phyloP scores from a whole-genome alignment of 2,329 filamentous ascomycete species.

The Cercospora brassicicola region DNA sequence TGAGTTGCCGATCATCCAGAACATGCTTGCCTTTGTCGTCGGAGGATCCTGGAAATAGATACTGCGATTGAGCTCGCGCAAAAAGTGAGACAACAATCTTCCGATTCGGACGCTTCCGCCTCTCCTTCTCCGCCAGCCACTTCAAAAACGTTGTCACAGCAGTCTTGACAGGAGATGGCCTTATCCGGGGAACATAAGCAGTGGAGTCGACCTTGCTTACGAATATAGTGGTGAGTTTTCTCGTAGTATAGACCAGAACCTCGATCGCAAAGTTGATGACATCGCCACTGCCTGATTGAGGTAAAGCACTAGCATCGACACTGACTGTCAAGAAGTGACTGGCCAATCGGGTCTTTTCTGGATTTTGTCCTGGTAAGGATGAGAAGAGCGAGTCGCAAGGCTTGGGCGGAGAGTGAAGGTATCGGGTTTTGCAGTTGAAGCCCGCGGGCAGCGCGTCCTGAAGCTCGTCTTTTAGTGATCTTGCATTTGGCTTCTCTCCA shows the following conservation, averaged over 20 bases:
- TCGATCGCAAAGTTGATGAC: conserved; percentile 82
- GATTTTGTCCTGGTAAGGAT: conserved; percentile 67
- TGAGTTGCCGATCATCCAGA: conserved; percentile 81
- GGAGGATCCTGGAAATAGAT: conserved; percentile 88
- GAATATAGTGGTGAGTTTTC: conserved; percentile 80
- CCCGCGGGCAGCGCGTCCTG: conserved; percentile 54
- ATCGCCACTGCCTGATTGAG: conserved; percentile 39
- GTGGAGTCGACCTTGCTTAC: conserved; percentile 97
- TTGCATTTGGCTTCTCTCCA: neutral
- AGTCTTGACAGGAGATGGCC: conserved; percentile 70
- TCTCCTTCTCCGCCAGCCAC: conserved; percentile 65
- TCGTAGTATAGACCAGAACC: conserved; percentile 79
- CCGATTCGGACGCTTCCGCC: conserved; percentile 48
- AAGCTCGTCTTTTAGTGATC: conserved; percentile 45
- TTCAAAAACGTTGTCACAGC: conserved; percentile 74
- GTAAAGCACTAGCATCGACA: conserved; percentile 38
- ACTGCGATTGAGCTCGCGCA: conserved; percentile 86
- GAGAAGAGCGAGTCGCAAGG: conserved; percentile 75
- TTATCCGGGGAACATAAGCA: conserved; percentile 71
- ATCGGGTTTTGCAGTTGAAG: conserved; percentile 69
- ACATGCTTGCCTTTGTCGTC: conserved; percentile 86
- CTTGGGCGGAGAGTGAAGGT: conserved; percentile 82
- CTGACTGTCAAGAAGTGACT: conserved; percentile 70
- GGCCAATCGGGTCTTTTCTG: conserved; percentile 81
- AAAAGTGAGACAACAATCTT: conserved; percentile 80